These are phyloP conservation scores for Blakeslea trispora DNA, from an alignment of 371 early-diverging fungal genomes.

Conservation along the genomic window DNA sequence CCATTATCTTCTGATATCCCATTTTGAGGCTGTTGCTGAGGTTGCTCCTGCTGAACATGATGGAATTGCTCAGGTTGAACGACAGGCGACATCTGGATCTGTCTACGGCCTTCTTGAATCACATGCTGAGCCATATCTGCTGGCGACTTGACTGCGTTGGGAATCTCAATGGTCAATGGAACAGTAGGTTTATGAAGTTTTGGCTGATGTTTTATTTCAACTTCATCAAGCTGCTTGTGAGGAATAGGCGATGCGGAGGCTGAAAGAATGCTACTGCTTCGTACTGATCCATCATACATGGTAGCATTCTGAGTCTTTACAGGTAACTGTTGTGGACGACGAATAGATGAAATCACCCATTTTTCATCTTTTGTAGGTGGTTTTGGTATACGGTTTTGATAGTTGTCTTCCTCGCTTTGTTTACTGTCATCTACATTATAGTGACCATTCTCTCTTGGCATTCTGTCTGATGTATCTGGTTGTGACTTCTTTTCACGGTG, in stretches of 20 bases:
- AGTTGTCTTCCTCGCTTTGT: slow-evolving; percentile 4
- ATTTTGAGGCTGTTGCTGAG: slow-evolving; percentile 2
- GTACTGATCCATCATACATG: slow-evolving; percentile 24
- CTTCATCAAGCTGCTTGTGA: not conserved
- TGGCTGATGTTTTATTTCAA: slow-evolving; percentile 8
- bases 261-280: slow-evolving; percentile 8
- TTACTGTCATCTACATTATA: not conserved
- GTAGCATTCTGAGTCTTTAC: slow-evolving; percentile 36
- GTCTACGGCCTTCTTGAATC: slow-evolving; percentile 33
- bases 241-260: slow-evolving; percentile 1
- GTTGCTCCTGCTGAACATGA: slow-evolving; percentile 3
- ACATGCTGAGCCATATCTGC: slow-evolving; percentile 25
- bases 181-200: slow-evolving; percentile 33
- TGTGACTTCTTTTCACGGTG: not conserved
- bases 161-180: slow-evolving; percentile 48
- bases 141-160: slow-evolving; percentile 25
- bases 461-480: no score
- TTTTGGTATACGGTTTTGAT: slow-evolving; percentile 19
- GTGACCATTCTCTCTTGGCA: not conserved
- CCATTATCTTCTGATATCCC: slow-evolving; percentile 1
- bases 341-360: slow-evolving; percentile 54
- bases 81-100: slow-evolving; percentile 29
- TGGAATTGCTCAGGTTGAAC: no score
- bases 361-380: slow-evolving; percentile 48
- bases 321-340: slow-evolving; percentile 50